These are phyloP conservation scores for Pinus tabuliformis DNA, from an alignment of 75 land plant genomes.

Conservation along the genomic window DNA sequence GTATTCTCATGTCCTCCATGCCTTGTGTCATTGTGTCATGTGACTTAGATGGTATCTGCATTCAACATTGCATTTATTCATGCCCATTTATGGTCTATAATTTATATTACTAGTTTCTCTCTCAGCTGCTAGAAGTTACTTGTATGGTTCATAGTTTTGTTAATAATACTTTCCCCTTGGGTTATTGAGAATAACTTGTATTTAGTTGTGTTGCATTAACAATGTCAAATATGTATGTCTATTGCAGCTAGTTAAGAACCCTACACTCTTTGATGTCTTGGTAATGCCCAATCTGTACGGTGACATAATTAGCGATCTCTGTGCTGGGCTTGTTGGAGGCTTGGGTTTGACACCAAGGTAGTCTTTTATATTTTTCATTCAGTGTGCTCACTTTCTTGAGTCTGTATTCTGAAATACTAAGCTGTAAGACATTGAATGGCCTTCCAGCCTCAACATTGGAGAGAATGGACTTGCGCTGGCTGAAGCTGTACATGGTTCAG, in stretches of 20 bases:
- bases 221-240: not conserved
- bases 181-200: too few relatives aligned
- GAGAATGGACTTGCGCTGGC: conserved; percentile 92
- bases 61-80: too few relatives aligned
- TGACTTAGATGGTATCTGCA: too few relatives aligned
- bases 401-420: not conserved
- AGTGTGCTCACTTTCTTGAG: not conserved
- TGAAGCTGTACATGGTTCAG: conserved; percentile 99
- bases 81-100: too few relatives aligned
- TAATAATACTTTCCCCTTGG: too few relatives aligned
- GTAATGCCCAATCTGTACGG: conserved; percentile 99
- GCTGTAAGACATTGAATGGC: not conserved
- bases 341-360: conserved; percentile 98
- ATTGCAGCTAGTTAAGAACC: conserved; percentile 94
- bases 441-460: conserved; percentile 85
- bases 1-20: too few relatives aligned
- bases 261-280: conserved; percentile 90
- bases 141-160: too few relatives aligned
- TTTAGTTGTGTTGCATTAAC: too few relatives aligned
- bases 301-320: conserved; percentile 95
- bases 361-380: not conserved
- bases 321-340: conserved; percentile 98
- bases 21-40: too few relatives aligned
- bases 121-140: too few relatives aligned
- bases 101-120: too few relatives aligned